These are phyloP conservation scores for Tetrapisispora arboricola DNA, from an alignment of 805 yeast species.

Conservation along the genomic window DNA sequence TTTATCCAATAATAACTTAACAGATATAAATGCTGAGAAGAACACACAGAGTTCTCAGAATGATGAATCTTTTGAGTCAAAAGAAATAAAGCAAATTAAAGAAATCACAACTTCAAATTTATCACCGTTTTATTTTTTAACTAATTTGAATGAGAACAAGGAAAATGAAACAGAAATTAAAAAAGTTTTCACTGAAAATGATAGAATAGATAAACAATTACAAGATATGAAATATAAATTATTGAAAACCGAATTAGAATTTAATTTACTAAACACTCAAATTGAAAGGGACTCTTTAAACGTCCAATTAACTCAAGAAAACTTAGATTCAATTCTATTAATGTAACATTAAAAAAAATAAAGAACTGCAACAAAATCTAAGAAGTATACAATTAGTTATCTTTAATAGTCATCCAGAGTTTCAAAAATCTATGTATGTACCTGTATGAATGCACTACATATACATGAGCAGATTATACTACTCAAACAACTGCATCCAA, in stretches of 20 bases:
- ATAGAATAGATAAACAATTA: constrained; percentile 17
- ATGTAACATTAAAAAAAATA: constrained; percentile 3
- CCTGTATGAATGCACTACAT: too few species aligned
- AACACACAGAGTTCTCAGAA: too few species aligned
- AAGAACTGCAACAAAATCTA: too few species aligned
- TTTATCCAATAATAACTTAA: neutral
- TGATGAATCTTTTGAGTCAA: too few species aligned
- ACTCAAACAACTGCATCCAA: too few species aligned
- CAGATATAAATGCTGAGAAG: too few species aligned
- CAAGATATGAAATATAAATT: constrained; percentile 15
- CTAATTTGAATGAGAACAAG: constrained; percentile 10
- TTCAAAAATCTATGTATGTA: too few species aligned
- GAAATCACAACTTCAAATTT: neutral
- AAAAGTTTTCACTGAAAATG: constrained; percentile 14
- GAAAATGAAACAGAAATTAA: constrained; percentile 9
- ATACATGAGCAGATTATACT: too few species aligned
- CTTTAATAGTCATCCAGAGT: too few species aligned
- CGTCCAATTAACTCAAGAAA: constrained; percentile 27
- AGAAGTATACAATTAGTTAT: too few species aligned
- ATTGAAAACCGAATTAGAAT: constrained; percentile 20
- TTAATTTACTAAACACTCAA: constrained; percentile 20
- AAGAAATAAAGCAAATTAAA: neutral
- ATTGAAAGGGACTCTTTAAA: constrained; percentile 26
- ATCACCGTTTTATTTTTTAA: constrained; percentile 17
- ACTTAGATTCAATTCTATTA: constrained; percentile 6